Evolutionary conservation across 768 basidiomycete genomes (phyloP).

Genomic region (Phaffia tasmanica): DNA sequence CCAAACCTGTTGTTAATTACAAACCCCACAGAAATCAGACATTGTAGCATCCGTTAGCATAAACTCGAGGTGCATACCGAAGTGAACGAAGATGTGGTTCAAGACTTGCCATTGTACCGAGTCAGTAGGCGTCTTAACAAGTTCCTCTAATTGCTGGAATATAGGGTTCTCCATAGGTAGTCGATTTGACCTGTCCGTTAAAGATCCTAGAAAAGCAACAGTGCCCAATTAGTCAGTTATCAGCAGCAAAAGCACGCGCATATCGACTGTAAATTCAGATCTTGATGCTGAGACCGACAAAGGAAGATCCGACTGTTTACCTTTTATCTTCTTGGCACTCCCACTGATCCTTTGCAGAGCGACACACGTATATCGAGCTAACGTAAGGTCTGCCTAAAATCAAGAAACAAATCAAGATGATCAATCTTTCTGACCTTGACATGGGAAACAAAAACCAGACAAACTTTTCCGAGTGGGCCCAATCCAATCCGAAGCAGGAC

Average conservation of each 20-base stretch:
- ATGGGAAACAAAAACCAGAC: conserved; percentile 14
- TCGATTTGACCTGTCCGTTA: conserved; percentile 72
- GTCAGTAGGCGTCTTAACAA: conserved; percentile 66
- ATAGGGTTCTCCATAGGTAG: conserved; percentile 77
- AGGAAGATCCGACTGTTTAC: conserved; percentile 38
- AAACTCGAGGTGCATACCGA: neutral
- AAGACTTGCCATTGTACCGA: conserved; percentile 66
- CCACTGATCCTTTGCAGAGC: conserved; percentile 86
- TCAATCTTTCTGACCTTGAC: neutral
- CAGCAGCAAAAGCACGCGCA: too few relatives aligned
- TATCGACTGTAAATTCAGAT: too few relatives aligned
- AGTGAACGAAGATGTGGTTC: neutral
- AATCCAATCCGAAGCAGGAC: conserved; percentile 74
- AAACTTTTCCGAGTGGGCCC: conserved; percentile 69
- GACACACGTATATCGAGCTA: conserved; percentile 87
- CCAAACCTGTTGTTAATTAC: conserved; percentile 49
- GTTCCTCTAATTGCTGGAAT: conserved; percentile 68
- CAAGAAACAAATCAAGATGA: neutral
- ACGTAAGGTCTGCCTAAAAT: conserved; percentile 64
- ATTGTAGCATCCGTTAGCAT: neutral
- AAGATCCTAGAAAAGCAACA: conserved; percentile 50
- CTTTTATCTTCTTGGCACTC: conserved; percentile 94
- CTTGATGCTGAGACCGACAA: neutral
- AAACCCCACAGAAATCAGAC: neutral
- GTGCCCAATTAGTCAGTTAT: conserved; percentile 9